Percentiles rank a stretch among this genome's conserved stretches.
phyloP scores from a whole-genome alignment of 2,329 filamentous ascomycete genomes.

The Chaetoscypha palmicola region DNA sequence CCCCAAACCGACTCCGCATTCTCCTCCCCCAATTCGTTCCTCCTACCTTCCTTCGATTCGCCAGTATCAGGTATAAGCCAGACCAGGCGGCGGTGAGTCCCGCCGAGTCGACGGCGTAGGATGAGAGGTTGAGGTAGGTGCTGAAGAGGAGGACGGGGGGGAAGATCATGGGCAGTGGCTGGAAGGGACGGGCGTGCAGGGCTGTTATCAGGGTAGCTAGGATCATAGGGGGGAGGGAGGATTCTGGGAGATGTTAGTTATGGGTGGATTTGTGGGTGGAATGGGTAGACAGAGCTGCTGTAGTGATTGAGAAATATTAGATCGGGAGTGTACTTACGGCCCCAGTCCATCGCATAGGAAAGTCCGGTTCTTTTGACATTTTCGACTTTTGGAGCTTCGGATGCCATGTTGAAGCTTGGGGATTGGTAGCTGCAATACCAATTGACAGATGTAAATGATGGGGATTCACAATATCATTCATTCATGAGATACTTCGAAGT shows the following conservation, averaged over 20 bases:
- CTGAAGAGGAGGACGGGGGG: conserved; percentile 59
- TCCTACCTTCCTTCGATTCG: conserved; percentile 42
- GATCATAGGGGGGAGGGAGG: conserved; percentile 55
- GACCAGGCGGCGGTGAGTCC: conserved; percentile 60
- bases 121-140: conserved; percentile 57
- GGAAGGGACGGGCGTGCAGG: conserved; percentile 60
- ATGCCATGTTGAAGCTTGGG: conserved; percentile 18
- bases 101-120: conserved; percentile 55
- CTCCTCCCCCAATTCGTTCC: conserved; percentile 27
- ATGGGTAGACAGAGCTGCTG: too few relatives aligned
- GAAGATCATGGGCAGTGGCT: conserved; percentile 59
- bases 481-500: background rate
- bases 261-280: too few relatives aligned
- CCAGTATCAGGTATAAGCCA: conserved; percentile 57
- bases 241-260: conserved; percentile 40
- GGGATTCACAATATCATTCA: too few relatives aligned
- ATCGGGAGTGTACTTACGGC: conserved; percentile 39
- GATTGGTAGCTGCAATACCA: background rate
- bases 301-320: too few relatives aligned
- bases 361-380: conserved; percentile 35
- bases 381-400: conserved; percentile 18
- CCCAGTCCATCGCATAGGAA: conserved; percentile 42
- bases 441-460: background rate
- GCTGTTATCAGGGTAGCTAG: conserved; percentile 60
- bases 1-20: conserved; percentile 41